phyloP scores from a whole-genome alignment of 805 yeast species.

The Debaryomyces hansenii region DNA sequence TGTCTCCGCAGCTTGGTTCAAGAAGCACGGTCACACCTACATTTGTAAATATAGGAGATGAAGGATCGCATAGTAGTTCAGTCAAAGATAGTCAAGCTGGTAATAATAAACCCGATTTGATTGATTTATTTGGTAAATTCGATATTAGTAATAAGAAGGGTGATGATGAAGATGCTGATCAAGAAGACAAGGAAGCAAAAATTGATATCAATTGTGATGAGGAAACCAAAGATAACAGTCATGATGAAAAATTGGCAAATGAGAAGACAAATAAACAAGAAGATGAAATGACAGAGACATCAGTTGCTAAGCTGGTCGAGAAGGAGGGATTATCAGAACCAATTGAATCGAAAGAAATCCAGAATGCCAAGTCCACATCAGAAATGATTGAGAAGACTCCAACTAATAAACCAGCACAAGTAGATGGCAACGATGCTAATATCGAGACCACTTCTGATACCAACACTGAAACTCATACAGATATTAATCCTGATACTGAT shows the following conservation, averaged over 20 bases:
- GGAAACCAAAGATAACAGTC: background rate
- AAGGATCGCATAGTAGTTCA: slow-evolving; percentile 1
- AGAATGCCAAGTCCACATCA: background rate
- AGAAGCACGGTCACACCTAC: slow-evolving; percentile 14
- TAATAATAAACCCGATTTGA: slow-evolving; percentile 17
- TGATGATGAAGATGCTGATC: slow-evolving; percentile 7
- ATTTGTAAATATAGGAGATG: slow-evolving; percentile 17
- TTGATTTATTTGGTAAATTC: slow-evolving; percentile 36
- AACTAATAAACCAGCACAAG: too few species aligned
- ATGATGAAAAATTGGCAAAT: background rate
- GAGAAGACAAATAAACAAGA: background rate
- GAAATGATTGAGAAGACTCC: too few species aligned
- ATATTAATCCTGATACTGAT: too few species aligned
- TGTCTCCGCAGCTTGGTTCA: slow-evolving; percentile 7
- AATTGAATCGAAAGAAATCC: background rate
- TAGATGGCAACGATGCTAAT: too few species aligned
- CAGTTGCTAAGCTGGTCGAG: background rate
- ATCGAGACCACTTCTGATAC: too few species aligned
- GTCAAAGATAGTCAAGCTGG: background rate
- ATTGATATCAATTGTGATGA: slow-evolving; percentile 4
- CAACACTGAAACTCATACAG: too few species aligned
- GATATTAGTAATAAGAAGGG: slow-evolving; percentile 18
- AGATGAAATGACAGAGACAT: background rate
- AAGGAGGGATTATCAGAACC: background rate
- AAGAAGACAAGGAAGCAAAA: slow-evolving; percentile 1